phyloP scores from a whole-genome alignment of 2,329 filamentous ascomycete species.

The Aspergillus fijiensis region DNA sequence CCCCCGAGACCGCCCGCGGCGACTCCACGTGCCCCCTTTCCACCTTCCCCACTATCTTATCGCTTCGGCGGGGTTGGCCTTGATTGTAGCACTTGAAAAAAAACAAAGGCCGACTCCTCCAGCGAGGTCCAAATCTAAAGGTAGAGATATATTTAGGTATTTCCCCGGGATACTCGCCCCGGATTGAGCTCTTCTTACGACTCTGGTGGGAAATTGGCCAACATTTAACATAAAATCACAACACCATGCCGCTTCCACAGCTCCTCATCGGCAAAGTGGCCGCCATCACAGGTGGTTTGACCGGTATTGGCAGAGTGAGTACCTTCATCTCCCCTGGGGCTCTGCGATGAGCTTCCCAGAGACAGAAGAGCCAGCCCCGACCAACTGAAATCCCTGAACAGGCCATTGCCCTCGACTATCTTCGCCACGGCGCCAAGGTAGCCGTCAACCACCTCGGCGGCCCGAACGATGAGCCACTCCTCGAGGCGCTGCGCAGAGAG shows the following conservation, averaged over 20 bases:
- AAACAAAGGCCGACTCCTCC: neutral
- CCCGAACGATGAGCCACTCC: conserved; percentile 29
- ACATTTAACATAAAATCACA: neutral
- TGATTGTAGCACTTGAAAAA: neutral
- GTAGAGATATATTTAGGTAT: neutral
- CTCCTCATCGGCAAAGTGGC: conserved; percentile 74
- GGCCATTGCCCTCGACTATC: conserved; percentile 77
- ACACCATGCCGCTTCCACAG: conserved; percentile 23
- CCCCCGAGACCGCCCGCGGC: conserved; percentile 16
- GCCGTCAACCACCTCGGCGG: conserved; percentile 74
- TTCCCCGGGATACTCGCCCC: neutral
- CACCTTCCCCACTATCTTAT: neutral
- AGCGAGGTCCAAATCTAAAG: neutral
- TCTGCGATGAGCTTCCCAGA: neutral
- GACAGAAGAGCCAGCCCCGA: neutral
- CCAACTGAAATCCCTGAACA: conserved; percentile 11
- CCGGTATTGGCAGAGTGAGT: conserved; percentile 70
- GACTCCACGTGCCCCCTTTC: conserved; percentile 5
- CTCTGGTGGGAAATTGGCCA: neutral
- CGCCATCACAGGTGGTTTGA: conserved; percentile 83
- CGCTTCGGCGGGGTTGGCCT: neutral
- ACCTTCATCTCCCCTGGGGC: too few species aligned
- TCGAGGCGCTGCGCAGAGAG: conserved; percentile 33
- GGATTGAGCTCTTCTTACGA: too few species aligned
- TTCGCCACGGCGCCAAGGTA: conserved; percentile 74